Base-by-base conservation (phyloP, 2,329 filamentous ascomycete genomes). In the Colletotrichum melonis region DNA sequence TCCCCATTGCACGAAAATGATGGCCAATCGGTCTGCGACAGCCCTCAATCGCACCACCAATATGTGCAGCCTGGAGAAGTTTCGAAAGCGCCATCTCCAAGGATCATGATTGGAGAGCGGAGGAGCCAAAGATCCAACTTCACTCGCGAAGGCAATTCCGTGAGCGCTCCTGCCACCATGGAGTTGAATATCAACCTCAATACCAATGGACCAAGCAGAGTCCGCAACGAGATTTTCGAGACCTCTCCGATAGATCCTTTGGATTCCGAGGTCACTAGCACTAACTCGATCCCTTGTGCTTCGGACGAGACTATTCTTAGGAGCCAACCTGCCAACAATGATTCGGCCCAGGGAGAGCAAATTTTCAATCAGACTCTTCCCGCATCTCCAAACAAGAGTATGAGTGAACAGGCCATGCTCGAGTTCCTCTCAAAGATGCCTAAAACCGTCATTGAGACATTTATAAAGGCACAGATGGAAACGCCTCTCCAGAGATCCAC, bases 401-500 rank as follows among this genome's bases (percentile, higher is more conserved):
- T 63, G 14, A 42, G 52, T 11, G 68, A 68, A 56, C 22, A 58
- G 42, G 63, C 11, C n/a, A 52, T 76, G 4, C 57, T 76, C 46
- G 72, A 77, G 28, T 59, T 76, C 32, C 75, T 81, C n/a, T 72
- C 79, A 57, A 75, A 70, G 1, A 55, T 83, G 2, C 82, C 82
- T 2, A 80, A 78, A 38, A 76, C 80, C 7, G 62, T 82, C 3
- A 78, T 86, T 3, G 77, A 82, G 32, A 79, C 75, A 19, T 78
- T 81, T 6, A 57, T 85, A 19, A 75, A 77, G 19, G 52, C n/a
- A 30, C 58, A 35, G n/a, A 9, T 42, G 52, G 72, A 71, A 32
- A 28, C 11, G 6, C 12, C 42, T 14, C n/a, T 63, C 9, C 28
- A 77, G 64, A 80, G 78, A 28, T 75, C 75, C 14, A 38, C 46